Conservation (phyloP, 2,329 filamentous ascomycete species). For the Pseudogymnoascus sp. region DNA sequence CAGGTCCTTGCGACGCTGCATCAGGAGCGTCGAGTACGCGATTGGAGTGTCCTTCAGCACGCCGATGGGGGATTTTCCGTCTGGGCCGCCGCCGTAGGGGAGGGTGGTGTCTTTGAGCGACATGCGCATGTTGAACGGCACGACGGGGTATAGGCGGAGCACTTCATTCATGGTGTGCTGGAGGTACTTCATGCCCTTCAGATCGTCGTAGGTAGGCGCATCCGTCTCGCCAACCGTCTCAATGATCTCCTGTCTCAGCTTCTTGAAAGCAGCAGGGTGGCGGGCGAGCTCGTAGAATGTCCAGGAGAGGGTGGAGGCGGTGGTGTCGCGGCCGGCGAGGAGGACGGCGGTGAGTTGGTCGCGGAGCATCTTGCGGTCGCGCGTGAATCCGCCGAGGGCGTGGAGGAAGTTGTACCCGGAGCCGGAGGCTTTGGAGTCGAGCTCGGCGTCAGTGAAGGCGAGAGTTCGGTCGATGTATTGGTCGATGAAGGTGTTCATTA, state of each 20-base stretch:
- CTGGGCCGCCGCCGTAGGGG: slow-evolving; percentile 59
- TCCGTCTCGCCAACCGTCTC: slow-evolving; percentile 53
- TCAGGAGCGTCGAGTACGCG: slow-evolving; percentile 57
- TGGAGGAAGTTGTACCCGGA: slow-evolving; percentile 74
- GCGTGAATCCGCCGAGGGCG: slow-evolving; percentile 72
- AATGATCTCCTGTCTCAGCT: slow-evolving; percentile 66
- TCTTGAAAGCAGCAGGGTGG: slow-evolving; percentile 56
- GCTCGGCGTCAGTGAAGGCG: slow-evolving; percentile 58
- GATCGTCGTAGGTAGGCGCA: slow-evolving; percentile 64
- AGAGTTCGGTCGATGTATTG: slow-evolving; percentile 70
- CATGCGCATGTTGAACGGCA: slow-evolving; percentile 71
- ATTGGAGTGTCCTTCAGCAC: slow-evolving; percentile 58
- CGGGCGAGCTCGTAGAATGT: slow-evolving; percentile 72
- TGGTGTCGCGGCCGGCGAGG: slow-evolving; percentile 81
- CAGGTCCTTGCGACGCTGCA: slow-evolving; percentile 62
- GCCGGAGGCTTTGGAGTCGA: slow-evolving; percentile 64
- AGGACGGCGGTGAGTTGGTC: slow-evolving; percentile 80
- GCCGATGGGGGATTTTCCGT: slow-evolving; percentile 53
- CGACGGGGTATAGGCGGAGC: slow-evolving; percentile 66
- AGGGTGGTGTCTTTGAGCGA: slow-evolving; percentile 67
- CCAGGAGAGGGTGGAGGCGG: slow-evolving; percentile 73
- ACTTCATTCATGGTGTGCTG: slow-evolving; percentile 65
- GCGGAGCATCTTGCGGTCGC: slow-evolving; percentile 61
- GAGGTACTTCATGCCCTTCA: slow-evolving; percentile 84
- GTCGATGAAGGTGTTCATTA: slow-evolving; percentile 69